phyloP scores from a whole-genome alignment of 2,329 filamentous ascomycete genomes.

The Sporothrix globosa region DNA sequence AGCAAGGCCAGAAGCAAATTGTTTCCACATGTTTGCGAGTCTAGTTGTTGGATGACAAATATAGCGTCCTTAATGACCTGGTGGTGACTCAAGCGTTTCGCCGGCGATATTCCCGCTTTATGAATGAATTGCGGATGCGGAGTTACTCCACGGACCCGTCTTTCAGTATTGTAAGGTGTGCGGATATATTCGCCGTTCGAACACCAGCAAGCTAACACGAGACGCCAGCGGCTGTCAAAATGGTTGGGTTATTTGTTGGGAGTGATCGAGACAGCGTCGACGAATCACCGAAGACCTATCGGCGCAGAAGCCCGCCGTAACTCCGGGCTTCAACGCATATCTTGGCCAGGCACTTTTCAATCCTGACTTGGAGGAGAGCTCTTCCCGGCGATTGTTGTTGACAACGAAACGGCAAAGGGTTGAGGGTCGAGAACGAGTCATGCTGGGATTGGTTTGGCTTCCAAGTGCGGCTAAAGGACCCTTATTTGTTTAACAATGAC shows the following conservation, averaged over 20 bases:
- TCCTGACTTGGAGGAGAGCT: background rate
- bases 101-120: background rate
- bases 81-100: background rate
- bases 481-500: background rate
- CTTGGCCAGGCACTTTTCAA: background rate
- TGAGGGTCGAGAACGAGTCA: constrained; percentile 6
- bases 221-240: background rate
- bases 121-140: background rate
- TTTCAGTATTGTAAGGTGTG: background rate
- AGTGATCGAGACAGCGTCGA: background rate
- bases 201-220: too few species aligned
- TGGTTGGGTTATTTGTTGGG: constrained; percentile 8
- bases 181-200: background rate
- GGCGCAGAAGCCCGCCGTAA: background rate
- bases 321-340: background rate
- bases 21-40: too few species aligned
- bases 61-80: background rate
- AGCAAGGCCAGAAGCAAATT: background rate
- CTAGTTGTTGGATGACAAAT: background rate
- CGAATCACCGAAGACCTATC: background rate
- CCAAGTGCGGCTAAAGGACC: background rate
- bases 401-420: constrained; percentile 3
- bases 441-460: background rate
- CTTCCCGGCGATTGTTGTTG: background rate
- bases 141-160: constrained; percentile 1